Base-by-base conservation (phyloP, 176 grass and related monocot species). In the Thinopyrum elongatum region DNA sequence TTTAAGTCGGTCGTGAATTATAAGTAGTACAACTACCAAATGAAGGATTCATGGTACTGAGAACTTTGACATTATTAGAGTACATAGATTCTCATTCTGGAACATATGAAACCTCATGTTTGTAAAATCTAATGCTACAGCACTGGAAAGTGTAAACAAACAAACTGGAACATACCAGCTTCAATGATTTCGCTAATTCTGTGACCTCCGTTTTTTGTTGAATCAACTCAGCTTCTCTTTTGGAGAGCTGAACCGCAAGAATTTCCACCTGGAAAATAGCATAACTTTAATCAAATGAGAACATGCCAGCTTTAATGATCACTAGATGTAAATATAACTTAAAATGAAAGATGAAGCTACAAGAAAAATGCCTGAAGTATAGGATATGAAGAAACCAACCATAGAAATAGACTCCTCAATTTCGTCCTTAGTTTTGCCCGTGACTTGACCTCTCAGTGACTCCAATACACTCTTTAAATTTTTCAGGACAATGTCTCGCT, bases 181-280 rank as follows among this genome's bases (percentile, higher is more conserved):
- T 97, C 65, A 97, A 93, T 87, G 92, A 97, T 39, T 87, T 94
- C 10, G 94, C 94, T 70, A 97, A 88, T 82, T 92, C 85, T 86
- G 90, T 97, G 76, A 97, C 88, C 89, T 97, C 92, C 27, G 82
- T 90, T 81, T 97, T 97, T 69, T 97, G 87, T 59, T 94, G 87
- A 87, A 97, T 88, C 86, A 97, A 89, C 88, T 97, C 94, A 10
- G 87, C 66, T 87, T 97, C 94, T 72, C 94, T 97, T 90, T 97
- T 93, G 70, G 87, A 88, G 80, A 97, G 83, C 78, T 94, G 92
- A 80, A 97, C 90, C 12, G 94, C 81, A 78, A 97, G 92, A 76
- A 87, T 87, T 67, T 97, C 94, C 63, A 94, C 94, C 94, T 97
- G 77, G 65, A 87, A 76, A 86, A 86, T 13, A 82, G 59, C 12